Evolutionary conservation across 192 early-diverging fungal genomes (phyloP).

Genomic region (Podochytrium sp.): DNA sequence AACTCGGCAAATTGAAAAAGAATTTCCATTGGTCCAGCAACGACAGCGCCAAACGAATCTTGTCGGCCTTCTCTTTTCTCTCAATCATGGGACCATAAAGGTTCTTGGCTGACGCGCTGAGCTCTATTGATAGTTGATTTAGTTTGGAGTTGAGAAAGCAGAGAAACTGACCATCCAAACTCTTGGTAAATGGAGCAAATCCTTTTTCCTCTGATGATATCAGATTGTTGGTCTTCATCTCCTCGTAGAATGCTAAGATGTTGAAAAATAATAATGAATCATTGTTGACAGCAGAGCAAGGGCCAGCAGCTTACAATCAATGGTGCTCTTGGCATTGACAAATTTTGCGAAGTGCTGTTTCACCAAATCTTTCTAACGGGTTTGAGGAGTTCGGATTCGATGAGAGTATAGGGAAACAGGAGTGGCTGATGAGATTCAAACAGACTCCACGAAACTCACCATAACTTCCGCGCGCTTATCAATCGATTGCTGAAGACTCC

Average conservation of each 20-base stretch:
- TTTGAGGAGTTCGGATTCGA: too few species aligned
- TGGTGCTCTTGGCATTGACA: conserved; percentile 92
- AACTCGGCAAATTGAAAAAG: conserved; percentile 95
- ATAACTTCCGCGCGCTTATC: conserved; percentile 84
- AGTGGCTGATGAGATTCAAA: too few species aligned
- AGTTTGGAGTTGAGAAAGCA: background rate
- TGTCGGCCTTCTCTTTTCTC: conserved; percentile 82
- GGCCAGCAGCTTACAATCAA: conserved; percentile 86
- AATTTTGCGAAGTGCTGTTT: conserved; percentile 97
- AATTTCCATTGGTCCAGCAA: conserved; percentile 96
- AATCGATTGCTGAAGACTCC: conserved; percentile 71
- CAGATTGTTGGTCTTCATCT: conserved; percentile 85
- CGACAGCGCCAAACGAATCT: conserved; percentile 85
- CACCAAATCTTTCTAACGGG: conserved; percentile 88
- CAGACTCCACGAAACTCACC: too few species aligned
- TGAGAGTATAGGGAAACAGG: too few species aligned
- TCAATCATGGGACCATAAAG: conserved; percentile 88
- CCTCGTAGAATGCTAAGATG: conserved; percentile 77
- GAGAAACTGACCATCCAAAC: conserved; percentile 65
- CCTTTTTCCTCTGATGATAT: conserved; percentile 83
- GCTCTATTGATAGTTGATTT: conserved; percentile 46
- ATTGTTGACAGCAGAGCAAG: background rate
- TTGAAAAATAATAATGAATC: background rate
- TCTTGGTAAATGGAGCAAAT: conserved; percentile 67
- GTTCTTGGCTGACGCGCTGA: conserved; percentile 70